phyloP scores from a whole-genome alignment of 768 basidiomycete genomes.

The Collybia sp. region DNA sequence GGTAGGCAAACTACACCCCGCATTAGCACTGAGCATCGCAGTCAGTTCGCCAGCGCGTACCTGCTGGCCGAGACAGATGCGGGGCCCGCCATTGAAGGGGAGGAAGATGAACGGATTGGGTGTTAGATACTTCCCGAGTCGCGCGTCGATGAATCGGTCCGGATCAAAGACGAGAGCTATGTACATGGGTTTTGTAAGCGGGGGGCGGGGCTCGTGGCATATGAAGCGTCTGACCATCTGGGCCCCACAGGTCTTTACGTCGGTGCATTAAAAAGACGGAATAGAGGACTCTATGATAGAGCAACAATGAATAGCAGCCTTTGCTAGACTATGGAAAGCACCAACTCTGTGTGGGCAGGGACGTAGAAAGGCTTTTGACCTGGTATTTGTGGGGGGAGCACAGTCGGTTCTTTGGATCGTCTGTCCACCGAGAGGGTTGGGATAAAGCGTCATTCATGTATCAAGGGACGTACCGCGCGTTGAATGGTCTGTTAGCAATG shows the following conservation, averaged over 20 bases:
- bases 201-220: too few species aligned
- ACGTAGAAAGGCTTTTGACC: constrained; percentile 31
- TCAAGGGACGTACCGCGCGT: constrained; percentile 16
- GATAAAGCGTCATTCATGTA: not conserved
- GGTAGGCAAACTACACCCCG: constrained; percentile 43
- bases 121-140: constrained; percentile 47
- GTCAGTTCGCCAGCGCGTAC: constrained; percentile 10
- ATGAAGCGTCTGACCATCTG: constrained; percentile 38
- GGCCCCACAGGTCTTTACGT: constrained; percentile 51
- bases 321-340: not conserved
- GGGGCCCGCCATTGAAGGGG: constrained; percentile 65
- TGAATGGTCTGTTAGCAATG: constrained; percentile 16
- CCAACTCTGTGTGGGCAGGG: constrained; percentile 24
- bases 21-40: not conserved
- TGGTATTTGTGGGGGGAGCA: constrained; percentile 18
- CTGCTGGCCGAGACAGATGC: constrained; percentile 56
- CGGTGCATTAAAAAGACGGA: constrained; percentile 33
- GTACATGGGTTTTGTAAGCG: not conserved
- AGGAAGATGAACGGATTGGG: constrained; percentile 67
- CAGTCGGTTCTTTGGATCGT: constrained; percentile 19
- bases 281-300: constrained; percentile 11
- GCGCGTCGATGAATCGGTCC: constrained; percentile 58
- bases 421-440: constrained; percentile 3
- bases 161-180: constrained; percentile 56
- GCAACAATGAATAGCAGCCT: constrained; percentile 14